A percentile compares a stretch with the other conserved stretches of the same genome.
Conservation (phyloP, 2,329 filamentous ascomycete genomes). For the Mollisiaceae sp. region DNA sequence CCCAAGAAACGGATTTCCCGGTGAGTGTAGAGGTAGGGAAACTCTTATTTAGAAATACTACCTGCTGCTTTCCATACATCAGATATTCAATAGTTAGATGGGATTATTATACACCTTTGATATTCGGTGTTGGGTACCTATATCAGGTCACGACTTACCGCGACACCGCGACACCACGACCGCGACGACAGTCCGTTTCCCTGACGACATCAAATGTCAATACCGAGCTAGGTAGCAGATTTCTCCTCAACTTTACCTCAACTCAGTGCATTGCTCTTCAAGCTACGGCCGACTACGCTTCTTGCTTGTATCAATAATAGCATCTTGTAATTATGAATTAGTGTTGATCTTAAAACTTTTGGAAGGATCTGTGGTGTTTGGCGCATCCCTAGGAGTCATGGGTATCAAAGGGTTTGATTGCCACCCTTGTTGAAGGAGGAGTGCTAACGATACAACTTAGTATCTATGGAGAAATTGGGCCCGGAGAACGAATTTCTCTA, state of each 20-base stretch:
- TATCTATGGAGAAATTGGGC: constrained; percentile 88
- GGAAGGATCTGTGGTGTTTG: constrained; percentile 6
- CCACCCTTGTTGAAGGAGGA: constrained; percentile 2
- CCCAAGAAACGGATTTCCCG: not conserved
- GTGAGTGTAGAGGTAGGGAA: not conserved
- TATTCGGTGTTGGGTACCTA: not conserved
- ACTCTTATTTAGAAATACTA: not conserved
- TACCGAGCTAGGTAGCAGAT: not conserved
- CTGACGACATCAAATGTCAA: not conserved
- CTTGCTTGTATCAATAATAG: constrained; percentile 16
- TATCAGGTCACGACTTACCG: not conserved
- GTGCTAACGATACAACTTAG: constrained; percentile 52
- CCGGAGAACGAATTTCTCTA: constrained; percentile 78
- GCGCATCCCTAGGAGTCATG: constrained; percentile 48
- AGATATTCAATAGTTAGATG: not conserved
- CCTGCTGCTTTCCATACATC: not conserved
- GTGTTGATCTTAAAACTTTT: constrained; percentile 5
- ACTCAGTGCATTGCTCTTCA: constrained; percentile 4
- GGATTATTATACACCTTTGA: not conserved
- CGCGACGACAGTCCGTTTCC: not conserved
- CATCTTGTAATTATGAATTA: constrained; percentile 15
- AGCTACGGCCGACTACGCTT: not conserved
- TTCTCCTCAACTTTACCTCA: not conserved
- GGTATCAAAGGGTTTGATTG: constrained; percentile 66
- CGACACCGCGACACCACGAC: not conserved